Percentiles rank a stretch among this genome's conserved stretches.
Evolutionary conservation across 352 stramenopile genomes (phyloP).

Genomic region (Globisporangium spiculum): DNA sequence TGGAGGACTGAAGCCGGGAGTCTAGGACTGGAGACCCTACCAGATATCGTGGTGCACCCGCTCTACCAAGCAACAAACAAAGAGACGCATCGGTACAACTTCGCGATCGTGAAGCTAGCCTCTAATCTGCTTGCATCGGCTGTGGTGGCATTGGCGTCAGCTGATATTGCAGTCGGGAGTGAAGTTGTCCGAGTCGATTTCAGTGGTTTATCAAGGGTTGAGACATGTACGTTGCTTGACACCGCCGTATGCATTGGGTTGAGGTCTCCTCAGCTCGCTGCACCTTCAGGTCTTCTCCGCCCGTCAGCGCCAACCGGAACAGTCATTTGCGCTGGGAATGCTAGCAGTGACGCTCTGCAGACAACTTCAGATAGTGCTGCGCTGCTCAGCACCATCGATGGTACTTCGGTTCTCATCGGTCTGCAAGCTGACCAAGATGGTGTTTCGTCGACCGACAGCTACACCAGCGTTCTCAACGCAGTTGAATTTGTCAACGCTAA

Average conservation of each 20-base stretch:
- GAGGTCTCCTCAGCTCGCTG: neutral
- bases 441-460: neutral
- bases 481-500: slow-evolving; percentile 15
- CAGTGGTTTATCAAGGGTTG: neutral
- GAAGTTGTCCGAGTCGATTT: neutral
- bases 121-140: neutral
- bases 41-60: neutral
- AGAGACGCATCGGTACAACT: neutral
- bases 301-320: neutral
- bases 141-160: neutral
- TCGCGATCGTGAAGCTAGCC: neutral
- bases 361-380: neutral
- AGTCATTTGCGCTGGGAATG: slow-evolving; percentile 10
- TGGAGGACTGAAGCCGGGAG: too few species aligned
- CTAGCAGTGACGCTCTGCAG: neutral
- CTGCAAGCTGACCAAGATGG: neutral
- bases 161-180: too few species aligned
- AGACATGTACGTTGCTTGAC: neutral
- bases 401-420: neutral
- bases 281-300: neutral
- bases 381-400: neutral
- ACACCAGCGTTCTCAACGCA: neutral
- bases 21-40: too few species aligned
- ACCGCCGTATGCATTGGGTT: neutral
- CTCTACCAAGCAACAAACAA: neutral